A percentile compares a stretch with the other conserved stretches of the same genome.
These are phyloP conservation scores for Hypericum androsaemum DNA, from an alignment of 345 rosid species.

Conservation along the genomic window DNA sequence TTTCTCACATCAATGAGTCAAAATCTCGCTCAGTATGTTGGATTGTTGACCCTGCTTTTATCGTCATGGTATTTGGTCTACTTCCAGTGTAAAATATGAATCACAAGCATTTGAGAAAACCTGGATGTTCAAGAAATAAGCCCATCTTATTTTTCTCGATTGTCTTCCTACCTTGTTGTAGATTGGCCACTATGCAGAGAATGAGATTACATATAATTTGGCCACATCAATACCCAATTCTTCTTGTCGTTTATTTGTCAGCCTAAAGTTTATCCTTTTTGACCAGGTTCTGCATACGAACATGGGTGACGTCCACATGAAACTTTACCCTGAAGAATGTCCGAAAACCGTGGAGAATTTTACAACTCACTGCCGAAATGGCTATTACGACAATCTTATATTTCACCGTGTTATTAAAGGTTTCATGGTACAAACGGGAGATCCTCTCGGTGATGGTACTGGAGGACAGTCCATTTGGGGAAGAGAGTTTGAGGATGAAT, in stretches of 20 bases:
- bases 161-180: too few relatives aligned
- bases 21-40: too few relatives aligned
- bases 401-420: slow-evolving; percentile 95
- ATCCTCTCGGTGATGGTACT: slow-evolving; percentile 98
- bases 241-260: background rate
- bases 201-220: background rate
- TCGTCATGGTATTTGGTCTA: too few relatives aligned
- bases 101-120: too few relatives aligned
- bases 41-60: too few relatives aligned
- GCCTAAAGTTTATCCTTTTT: slow-evolving; percentile 1
- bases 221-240: background rate
- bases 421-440: slow-evolving; percentile 98
- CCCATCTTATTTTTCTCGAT: too few relatives aligned
- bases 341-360: slow-evolving; percentile 99
- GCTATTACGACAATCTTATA: slow-evolving; percentile 90
- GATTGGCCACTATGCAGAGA: too few relatives aligned
- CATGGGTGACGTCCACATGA: slow-evolving; percentile 88
- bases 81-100: too few relatives aligned
- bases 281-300: slow-evolving; percentile 79
- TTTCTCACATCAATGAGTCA: too few relatives aligned
- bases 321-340: slow-evolving; percentile 94
- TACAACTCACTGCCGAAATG: slow-evolving; percentile 88
- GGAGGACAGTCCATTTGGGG: slow-evolving; percentile 99
- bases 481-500: slow-evolving; percentile 96
- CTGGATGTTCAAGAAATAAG: too few relatives aligned